phyloP scores from a whole-genome alignment of 2,329 filamentous ascomycete species.

The Ophiostoma australiae region DNA sequence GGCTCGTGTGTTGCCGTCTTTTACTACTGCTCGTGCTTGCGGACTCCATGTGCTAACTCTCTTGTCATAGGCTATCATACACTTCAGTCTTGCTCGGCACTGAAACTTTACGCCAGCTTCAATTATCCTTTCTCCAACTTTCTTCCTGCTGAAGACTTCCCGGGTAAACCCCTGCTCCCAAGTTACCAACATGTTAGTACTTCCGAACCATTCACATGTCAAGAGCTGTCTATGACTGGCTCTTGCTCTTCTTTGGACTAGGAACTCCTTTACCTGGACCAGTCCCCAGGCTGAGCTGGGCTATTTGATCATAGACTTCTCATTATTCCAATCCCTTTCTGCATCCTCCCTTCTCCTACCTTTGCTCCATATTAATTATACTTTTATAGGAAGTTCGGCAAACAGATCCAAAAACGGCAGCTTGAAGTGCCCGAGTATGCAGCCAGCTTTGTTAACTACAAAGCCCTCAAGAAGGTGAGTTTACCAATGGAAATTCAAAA shows the following conservation, averaged over 20 bases:
- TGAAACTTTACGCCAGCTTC: background rate
- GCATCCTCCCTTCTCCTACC: too few relatives aligned
- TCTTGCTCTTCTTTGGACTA: background rate
- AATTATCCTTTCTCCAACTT: background rate
- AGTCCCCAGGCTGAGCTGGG: background rate
- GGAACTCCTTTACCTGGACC: background rate
- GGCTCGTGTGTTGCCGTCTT: background rate
- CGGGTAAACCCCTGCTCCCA: background rate
- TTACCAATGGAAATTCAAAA: background rate
- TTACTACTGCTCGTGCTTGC: background rate
- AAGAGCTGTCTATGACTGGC: background rate
- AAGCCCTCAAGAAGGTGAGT: slow-evolving; percentile 85
- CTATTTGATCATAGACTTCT: background rate
- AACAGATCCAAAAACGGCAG: slow-evolving; percentile 98
- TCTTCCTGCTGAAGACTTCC: background rate
- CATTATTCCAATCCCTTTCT: background rate
- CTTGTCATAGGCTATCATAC: background rate
- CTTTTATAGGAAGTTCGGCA: slow-evolving; percentile 90
- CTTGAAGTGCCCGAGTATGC: slow-evolving; percentile 99
- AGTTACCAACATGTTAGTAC: background rate
- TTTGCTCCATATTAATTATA: background rate
- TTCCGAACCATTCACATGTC: background rate
- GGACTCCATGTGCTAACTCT: background rate
- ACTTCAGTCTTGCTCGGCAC: background rate
- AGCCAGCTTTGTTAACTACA: slow-evolving; percentile 98